Evolutionary conservation across 257 asterid species (phyloP).

Genomic region (Solanum boliviense): DNA sequence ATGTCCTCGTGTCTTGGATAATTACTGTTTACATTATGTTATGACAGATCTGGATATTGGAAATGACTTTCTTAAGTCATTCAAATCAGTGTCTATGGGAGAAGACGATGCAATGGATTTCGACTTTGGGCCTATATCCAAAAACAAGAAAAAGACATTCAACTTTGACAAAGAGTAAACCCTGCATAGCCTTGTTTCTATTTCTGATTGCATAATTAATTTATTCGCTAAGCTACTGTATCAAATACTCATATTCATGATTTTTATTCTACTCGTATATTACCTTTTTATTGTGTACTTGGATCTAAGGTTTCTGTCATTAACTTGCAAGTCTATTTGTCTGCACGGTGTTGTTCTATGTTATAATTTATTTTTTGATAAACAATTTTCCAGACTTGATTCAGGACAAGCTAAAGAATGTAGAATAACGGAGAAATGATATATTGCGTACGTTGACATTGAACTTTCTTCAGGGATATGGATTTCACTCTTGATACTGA

Average conservation of each 20-base stretch:
- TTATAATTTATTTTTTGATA: background rate
- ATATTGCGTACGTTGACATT: background rate
- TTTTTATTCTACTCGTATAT: background rate
- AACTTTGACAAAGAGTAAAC: conserved; percentile 52
- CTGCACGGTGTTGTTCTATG: background rate
- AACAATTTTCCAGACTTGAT: background rate
- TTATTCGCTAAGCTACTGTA: background rate
- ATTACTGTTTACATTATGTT: conserved; percentile 11
- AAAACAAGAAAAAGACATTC: conserved; percentile 66
- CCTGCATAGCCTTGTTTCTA: conserved; percentile 8
- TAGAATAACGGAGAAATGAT: background rate
- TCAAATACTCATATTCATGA: background rate
- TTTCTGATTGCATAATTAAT: conserved; percentile 1
- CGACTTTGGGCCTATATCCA: conserved; percentile 56
- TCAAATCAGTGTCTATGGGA: conserved; percentile 62
- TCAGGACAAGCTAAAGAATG: background rate
- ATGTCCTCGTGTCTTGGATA: conserved; percentile 1
- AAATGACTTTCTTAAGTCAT: conserved; percentile 64
- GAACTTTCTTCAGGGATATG: conserved; percentile 55
- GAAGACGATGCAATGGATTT: conserved; percentile 62
- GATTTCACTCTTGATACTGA: conserved; percentile 77
- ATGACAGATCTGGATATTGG: conserved; percentile 72
- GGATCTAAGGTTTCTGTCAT: background rate
- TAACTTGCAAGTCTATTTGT: background rate
- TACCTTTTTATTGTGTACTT: background rate